Base-by-base conservation (phyloP, 257 asterid genomes). In the Orobanche coerulescens region DNA sequence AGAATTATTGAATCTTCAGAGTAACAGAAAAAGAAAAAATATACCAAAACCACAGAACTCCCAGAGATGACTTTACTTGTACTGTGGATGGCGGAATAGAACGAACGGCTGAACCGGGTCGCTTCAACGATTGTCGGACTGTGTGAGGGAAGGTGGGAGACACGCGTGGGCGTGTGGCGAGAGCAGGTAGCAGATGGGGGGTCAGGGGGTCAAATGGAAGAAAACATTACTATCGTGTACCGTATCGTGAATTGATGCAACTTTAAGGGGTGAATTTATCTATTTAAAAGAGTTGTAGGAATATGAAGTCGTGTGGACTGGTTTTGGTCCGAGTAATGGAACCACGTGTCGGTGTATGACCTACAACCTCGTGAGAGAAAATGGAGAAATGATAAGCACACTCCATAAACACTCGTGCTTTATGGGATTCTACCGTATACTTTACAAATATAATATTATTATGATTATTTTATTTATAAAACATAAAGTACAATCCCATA, bases 121-220 rank as follows among this genome's bases (percentile, higher is more conserved):
- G 37, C 7, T 13, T 36, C 13, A 51, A 14, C 14, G 11, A 6
- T 36, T 26, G 31, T 2, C 6, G 13, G 16, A 12, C 19, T 5
- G 69, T 58, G 24, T 15, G 55, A 26, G n/a, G 58, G 70, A 31
- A 10, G 65, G 39, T 46, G 67, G 67, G 58, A 24, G 66, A 25
- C 80, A 76, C 74, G 85, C 62, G 76, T 20, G 57, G 76, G 82
- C 80, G 85, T 79, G 85, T 79, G 82, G 70, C 72, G 5, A n/a
- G 5, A 58, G 58, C 39, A 48, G 39, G 82, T 58, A 20, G 26
- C 24, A 67, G 76, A 39, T 67, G 71, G 48, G 81, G 52, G 30
- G 65, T 64, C 79, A 67, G 67, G 58, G 46, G 66, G 44, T 54
- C 58, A 15, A 47, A 6, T 13, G 13, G 15, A 5, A 2, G 0